Evolutionary conservation across 2,329 filamentous ascomycete species (phyloP).

Genomic region (Oidium heveae): DNA sequence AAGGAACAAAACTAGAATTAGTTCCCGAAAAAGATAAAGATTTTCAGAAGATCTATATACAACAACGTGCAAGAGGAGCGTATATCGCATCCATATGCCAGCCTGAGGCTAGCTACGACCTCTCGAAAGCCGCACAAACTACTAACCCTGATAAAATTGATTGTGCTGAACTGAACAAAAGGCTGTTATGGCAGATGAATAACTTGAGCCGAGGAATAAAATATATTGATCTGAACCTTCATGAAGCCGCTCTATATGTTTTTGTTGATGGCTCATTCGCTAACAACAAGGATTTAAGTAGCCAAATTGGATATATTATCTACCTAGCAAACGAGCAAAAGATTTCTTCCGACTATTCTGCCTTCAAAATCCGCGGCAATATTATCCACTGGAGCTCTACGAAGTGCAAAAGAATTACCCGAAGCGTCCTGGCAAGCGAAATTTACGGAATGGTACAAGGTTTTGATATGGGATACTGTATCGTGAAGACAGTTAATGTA

Average conservation of each 20-base stretch:
- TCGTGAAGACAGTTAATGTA: not conserved
- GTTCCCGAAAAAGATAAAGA: not conserved
- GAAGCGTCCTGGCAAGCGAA: slow-evolving; percentile 2
- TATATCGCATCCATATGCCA: no score
- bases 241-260: not conserved
- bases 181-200: not conserved
- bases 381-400: not conserved
- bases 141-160: not conserved
- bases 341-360: not conserved
- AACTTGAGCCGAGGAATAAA: not conserved
- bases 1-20: not conserved
- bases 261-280: not conserved
- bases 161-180: not conserved
- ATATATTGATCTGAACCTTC: not conserved
- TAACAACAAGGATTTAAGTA: not conserved
- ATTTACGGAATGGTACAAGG: slow-evolving; percentile 2
- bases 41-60: not conserved
- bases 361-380: not conserved
- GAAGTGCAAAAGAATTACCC: slow-evolving; percentile 2
- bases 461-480: slow-evolving; percentile 1
- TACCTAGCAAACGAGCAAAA: not conserved
- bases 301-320: not conserved
- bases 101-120: no score
- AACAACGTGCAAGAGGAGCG: no score
- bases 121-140: slow-evolving; percentile 1